phyloP scores from a whole-genome alignment of 169 alveolate species.

The Condylostoma magnum region DNA sequence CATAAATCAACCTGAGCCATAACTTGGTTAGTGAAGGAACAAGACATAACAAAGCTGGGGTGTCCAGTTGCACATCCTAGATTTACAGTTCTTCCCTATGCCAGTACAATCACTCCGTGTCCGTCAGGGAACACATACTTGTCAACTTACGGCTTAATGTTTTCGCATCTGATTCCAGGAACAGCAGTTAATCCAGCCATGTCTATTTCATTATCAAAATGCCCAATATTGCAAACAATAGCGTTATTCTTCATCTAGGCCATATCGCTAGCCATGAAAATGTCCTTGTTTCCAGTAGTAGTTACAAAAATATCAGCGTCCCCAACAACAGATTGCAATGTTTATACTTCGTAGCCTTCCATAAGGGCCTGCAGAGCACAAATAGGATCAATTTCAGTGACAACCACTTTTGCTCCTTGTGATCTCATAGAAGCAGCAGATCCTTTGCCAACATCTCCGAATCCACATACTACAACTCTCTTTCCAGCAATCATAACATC shows the following conservation, averaged over 20 bases:
- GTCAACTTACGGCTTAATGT: conserved; percentile 95
- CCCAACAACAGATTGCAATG: conserved; percentile 87
- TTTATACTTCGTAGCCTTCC: conserved; percentile 96
- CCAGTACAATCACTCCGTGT: conserved; percentile 92
- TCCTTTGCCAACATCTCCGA: conserved; percentile 99
- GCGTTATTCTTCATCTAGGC: conserved; percentile 97
- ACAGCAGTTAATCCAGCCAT: conserved; percentile 87
- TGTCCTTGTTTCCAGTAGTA: conserved; percentile 95
- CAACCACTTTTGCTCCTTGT: conserved; percentile 95
- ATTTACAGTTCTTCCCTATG: conserved; percentile 97
- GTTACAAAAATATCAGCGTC: conserved; percentile 95
- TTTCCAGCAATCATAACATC: conserved; percentile 98
- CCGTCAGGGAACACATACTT: conserved; percentile 85
- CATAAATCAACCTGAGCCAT: conserved; percentile 89
- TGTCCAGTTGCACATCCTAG: conserved; percentile 99
- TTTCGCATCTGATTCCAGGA: conserved; percentile 87
- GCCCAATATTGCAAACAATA: conserved; percentile 94
- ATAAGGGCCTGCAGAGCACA: conserved; percentile 98
- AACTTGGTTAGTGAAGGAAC: conserved; percentile 95
- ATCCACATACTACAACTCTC: conserved; percentile 95
- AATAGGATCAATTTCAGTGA: conserved; percentile 98
- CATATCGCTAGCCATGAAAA: conserved; percentile 93
- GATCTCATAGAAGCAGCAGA: conserved; percentile 97
- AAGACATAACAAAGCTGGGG: conserved; percentile 98
- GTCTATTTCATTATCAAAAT: conserved; percentile 97